Base-by-base conservation (phyloP, 2,329 filamentous ascomycete species). In the Paraconiothyrium brasiliense region DNA sequence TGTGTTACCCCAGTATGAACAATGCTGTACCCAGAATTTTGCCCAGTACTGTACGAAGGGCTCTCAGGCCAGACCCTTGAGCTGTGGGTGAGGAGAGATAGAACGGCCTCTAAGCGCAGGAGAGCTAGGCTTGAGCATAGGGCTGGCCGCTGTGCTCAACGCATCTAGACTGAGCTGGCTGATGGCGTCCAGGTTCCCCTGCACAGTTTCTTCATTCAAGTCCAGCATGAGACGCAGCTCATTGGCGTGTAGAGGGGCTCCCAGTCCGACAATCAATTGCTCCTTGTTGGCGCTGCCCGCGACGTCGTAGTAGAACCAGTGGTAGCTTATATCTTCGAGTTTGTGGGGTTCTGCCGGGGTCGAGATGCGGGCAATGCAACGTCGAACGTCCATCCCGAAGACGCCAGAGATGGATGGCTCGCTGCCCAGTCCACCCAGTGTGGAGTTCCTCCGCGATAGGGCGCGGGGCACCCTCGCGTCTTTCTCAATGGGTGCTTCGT, bases 151-250 rank as follows among this genome's bases (percentile, higher is more conserved):
- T 8, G 76, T 72, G 51, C 73, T 74, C 67, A 76, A 16, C 2
- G 75, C 75, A 62, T 78, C 74, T 22, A 78, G 68, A 57, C 75
- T 77, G 50, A 78, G 67, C 67, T 76, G 73, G 67, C 74, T 77
- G 57, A 78, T 78, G 10, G 71, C 73, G 35, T 78, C 72, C 3
- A 78, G 65, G 30, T 77, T 78, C 35, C 66, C 68, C 62, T 77
- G 71, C 1, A 76, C 75, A 48, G 76, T 75, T 51, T 78, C 76
- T 37, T 77, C 72, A 50, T 60, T 72, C 58, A 78, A 58, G 48
- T 78, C 75, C 3, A 76, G 71, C 76, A 78, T 78, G 51, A 76
- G 57, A 10, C 75, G 71, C 47, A 78, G 68, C 58, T 78, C 76
- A 49, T 78, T 74, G 20, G 75, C 73, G 63, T 77, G 76, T 32